Percentiles rank a stretch among this genome's conserved stretches.
Conservation (phyloP, 371 early-diverging fungal genomes). For the Syncephalastrum racemosum region DNA sequence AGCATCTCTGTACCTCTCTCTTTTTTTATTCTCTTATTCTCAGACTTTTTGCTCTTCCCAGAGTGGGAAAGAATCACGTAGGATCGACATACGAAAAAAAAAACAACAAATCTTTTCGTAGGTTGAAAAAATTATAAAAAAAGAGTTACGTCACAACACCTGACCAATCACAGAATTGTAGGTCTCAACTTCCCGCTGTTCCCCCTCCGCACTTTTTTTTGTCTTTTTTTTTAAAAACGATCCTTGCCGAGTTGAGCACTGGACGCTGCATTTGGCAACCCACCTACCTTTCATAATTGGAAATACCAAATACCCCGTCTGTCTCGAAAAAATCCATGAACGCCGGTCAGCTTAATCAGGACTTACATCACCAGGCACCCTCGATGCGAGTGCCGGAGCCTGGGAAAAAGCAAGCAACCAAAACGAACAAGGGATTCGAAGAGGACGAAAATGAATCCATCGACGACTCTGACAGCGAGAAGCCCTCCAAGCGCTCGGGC, state of each 20-base stretch:
- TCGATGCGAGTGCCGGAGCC: slow-evolving; percentile 8
- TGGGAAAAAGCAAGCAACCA: slow-evolving; percentile 1
- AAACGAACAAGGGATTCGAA: slow-evolving; percentile 12
- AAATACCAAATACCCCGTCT: slow-evolving; percentile 1
- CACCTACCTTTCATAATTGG: slow-evolving; percentile 1
- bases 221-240: not conserved
- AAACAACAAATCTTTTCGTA: too few relatives aligned
- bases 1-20: too few relatives aligned
- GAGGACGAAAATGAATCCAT: slow-evolving; percentile 35
- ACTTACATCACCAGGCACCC: slow-evolving; percentile 8
- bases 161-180: too few relatives aligned
- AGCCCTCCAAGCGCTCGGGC: slow-evolving; percentile 71
- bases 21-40: too few relatives aligned
- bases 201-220: slow-evolving; percentile 7
- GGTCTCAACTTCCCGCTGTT: not conserved
- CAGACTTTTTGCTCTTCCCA: too few relatives aligned
- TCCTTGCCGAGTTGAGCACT: too few relatives aligned
- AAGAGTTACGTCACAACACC: too few relatives aligned
- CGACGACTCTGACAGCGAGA: slow-evolving; percentile 40
- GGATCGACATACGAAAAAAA: too few relatives aligned
- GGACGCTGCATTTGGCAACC: slow-evolving; percentile 14
- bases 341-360: slow-evolving; percentile 6
- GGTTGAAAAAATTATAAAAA: too few relatives aligned
- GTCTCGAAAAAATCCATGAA: slow-evolving; percentile 2
- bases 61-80: too few relatives aligned